Conservation (phyloP, 2,329 filamentous ascomycete species). For the Trichoderma citrinoviride region DNA sequence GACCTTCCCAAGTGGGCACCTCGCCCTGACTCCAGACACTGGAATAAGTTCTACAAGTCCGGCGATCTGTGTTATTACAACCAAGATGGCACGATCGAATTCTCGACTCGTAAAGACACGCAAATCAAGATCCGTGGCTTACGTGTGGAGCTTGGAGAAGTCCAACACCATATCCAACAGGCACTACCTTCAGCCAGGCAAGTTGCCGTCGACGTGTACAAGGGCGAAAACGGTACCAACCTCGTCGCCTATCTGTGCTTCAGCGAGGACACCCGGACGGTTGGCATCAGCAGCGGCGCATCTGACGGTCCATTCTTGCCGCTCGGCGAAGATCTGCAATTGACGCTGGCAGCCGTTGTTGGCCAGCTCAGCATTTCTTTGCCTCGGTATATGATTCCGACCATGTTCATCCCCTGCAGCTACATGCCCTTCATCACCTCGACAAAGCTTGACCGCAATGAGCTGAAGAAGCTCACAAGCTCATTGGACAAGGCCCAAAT, state of each 20-base stretch:
- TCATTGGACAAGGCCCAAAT: not conserved
- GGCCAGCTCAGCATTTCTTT: constrained; percentile 5
- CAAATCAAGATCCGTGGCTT: constrained; percentile 20
- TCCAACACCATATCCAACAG: constrained; percentile 16
- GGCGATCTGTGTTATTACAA: constrained; percentile 46
- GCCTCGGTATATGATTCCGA: constrained; percentile 17
- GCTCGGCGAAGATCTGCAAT: constrained; percentile 1
- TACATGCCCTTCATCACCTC: constrained; percentile 20
- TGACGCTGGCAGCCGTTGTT: not conserved
- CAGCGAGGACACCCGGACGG: constrained; percentile 9
- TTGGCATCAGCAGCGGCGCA: not conserved
- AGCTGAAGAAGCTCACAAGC: constrained; percentile 1
- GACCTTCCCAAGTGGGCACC: constrained; percentile 33
- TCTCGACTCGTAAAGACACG: constrained; percentile 15
- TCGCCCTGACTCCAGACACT: constrained; percentile 21
- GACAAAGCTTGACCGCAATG: constrained; percentile 13
- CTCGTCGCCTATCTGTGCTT: constrained; percentile 14
- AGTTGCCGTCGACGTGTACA: constrained; percentile 15
- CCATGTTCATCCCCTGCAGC: constrained; percentile 8
- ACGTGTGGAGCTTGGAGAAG: constrained; percentile 17
- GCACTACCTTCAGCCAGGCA: not conserved
- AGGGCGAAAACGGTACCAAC: constrained; percentile 3
- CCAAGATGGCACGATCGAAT: constrained; percentile 22
- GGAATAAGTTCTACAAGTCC: constrained; percentile 41
- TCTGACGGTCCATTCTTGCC: constrained; percentile 1